Evolutionary conservation across 2,329 filamentous ascomycete genomes (phyloP).

Genomic region (Apiospora aurea): DNA sequence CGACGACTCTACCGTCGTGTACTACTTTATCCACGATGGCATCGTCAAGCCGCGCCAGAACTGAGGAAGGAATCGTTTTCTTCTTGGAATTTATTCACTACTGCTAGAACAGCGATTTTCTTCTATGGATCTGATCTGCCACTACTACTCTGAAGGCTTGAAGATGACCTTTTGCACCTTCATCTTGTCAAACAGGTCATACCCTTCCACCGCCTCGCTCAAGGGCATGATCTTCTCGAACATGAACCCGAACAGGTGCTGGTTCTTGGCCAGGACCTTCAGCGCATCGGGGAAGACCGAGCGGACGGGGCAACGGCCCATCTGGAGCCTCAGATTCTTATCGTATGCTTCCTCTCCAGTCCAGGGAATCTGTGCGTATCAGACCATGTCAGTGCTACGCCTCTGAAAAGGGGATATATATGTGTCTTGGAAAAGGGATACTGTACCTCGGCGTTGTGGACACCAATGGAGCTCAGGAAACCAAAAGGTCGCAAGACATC

Average conservation of each 20-base stretch:
- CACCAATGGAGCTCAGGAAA: constrained; percentile 76
- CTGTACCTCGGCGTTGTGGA: constrained; percentile 74
- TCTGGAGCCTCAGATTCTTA: constrained; percentile 77
- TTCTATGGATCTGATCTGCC: background rate
- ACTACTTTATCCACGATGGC: constrained; percentile 87
- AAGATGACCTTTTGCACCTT: constrained; percentile 79
- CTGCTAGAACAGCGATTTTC: background rate
- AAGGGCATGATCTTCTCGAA: constrained; percentile 78
- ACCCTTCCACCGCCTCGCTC: constrained; percentile 69
- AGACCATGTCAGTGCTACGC: constrained; percentile 33
- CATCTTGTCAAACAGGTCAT: constrained; percentile 76
- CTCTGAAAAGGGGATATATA: background rate
- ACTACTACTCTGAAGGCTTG: constrained; percentile 48
- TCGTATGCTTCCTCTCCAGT: constrained; percentile 42
- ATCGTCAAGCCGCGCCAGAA: constrained; percentile 87
- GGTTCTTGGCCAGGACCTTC: constrained; percentile 28
- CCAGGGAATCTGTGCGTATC: constrained; percentile 58
- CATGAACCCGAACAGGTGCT: constrained; percentile 65
- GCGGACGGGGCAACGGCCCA: constrained; percentile 76
- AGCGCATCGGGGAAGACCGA: constrained; percentile 28
- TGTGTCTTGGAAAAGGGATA: constrained; percentile 11
- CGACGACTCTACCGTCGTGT: constrained; percentile 83
- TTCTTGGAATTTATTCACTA: constrained; percentile 1
- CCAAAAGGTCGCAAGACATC: constrained; percentile 77
- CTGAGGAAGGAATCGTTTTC: constrained; percentile 49